These are phyloP conservation scores for Ophiostoma australiae DNA, from an alignment of 2,329 filamentous ascomycete species.

Conservation along the genomic window DNA sequence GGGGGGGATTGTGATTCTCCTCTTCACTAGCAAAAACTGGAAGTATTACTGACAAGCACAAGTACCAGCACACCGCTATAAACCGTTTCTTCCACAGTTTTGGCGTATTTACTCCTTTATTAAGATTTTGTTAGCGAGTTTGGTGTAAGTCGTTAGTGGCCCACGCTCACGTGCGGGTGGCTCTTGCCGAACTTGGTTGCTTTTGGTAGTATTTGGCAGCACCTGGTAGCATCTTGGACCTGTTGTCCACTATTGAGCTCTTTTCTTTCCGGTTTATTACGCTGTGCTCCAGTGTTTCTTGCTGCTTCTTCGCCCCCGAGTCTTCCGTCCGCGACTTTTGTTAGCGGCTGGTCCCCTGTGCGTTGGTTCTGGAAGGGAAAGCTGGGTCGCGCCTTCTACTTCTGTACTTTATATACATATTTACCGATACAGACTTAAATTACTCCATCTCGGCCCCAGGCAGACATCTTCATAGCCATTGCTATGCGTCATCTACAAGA, in stretches of 20 bases:
- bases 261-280: conserved; percentile 23
- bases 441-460: conserved; percentile 15
- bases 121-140: background rate
- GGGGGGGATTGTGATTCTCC: background rate
- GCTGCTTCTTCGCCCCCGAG: conserved; percentile 21
- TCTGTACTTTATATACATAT: background rate
- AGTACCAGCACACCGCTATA: conserved; percentile 1
- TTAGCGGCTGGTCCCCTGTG: background rate
- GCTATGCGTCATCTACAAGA: conserved; percentile 18
- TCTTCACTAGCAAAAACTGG: background rate
- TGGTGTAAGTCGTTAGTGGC: conserved; percentile 10
- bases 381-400: conserved; percentile 10
- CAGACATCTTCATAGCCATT: conserved; percentile 17
- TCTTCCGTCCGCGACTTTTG: conserved; percentile 21
- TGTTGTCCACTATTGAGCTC: conserved; percentile 22
- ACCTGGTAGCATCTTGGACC: conserved; percentile 1
- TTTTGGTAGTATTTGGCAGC: background rate
- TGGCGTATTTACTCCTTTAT: background rate
- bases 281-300: conserved; percentile 15
- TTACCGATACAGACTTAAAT: background rate
- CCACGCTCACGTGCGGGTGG: conserved; percentile 8
- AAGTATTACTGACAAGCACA: background rate
- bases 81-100: background rate
- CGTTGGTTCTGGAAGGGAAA: background rate
- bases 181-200: background rate